phyloP scores from a whole-genome alignment of 2,329 filamentous ascomycete genomes.

The Alternaria sp. region DNA sequence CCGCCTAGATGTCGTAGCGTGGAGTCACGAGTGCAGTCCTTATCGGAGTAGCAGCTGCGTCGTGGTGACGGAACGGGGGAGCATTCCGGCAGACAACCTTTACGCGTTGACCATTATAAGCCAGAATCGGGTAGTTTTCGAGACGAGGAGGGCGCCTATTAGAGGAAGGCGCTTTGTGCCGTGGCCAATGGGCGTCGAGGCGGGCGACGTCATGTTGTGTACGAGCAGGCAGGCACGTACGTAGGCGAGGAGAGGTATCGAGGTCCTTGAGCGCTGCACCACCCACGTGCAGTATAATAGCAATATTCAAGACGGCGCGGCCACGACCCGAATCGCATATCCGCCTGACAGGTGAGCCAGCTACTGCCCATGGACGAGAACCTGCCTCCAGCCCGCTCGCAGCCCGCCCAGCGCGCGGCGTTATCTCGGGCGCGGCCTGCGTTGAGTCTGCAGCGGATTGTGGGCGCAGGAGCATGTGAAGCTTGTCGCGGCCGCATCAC shows the following conservation, averaged over 20 bases:
- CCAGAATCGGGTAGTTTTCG: neutral
- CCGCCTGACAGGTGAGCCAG: neutral
- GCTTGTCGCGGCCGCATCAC: slow-evolving; percentile 10
- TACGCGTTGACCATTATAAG: neutral
- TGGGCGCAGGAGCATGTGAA: slow-evolving; percentile 1
- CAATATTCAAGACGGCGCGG: neutral
- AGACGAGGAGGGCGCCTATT: neutral
- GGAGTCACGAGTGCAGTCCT: neutral
- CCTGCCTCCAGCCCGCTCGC: neutral
- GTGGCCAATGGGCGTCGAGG: neutral
- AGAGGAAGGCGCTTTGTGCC: neutral
- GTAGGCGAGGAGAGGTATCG: neutral
- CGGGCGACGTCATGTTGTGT: slow-evolving; percentile 1
- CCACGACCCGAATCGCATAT: neutral
- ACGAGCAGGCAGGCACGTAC: neutral
- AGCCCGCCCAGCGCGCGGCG: neutral
- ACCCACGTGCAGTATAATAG: neutral
- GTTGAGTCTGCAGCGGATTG: neutral
- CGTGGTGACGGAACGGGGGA: neutral
- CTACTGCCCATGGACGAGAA: neutral
- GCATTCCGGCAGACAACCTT: neutral
- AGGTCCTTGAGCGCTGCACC: neutral
- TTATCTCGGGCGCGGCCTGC: neutral
- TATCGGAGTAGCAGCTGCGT: neutral
- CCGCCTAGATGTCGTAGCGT: neutral